A percentile compares a stretch with the other conserved stretches of the same genome.
phyloP scores from a whole-genome alignment of 352 stramenopile species.

The Stephanocyclus meneghinianus region DNA sequence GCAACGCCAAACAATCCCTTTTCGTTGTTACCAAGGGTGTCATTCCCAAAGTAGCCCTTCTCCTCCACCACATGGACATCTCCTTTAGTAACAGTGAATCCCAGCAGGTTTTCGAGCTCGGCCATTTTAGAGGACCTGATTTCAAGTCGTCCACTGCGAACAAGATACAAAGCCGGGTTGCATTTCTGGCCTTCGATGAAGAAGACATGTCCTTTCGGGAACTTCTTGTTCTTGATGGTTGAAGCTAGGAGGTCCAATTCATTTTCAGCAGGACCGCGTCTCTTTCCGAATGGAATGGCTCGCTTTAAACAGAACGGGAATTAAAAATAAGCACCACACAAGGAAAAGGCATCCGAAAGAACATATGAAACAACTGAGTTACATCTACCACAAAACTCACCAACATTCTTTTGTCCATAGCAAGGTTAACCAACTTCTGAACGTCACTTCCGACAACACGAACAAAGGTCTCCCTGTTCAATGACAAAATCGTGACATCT shows the following conservation, averaged over 20 bases:
- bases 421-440: background rate
- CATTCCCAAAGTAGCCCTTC: constrained; percentile 52
- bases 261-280: constrained; percentile 40
- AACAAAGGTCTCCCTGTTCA: constrained; percentile 51
- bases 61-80: constrained; percentile 28
- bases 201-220: constrained; percentile 49
- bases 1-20: constrained; percentile 40
- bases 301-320: constrained; percentile 3
- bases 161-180: constrained; percentile 42
- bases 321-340: background rate
- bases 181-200: constrained; percentile 39
- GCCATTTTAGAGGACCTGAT: constrained; percentile 28
- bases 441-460: constrained; percentile 51
- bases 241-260: constrained; percentile 48
- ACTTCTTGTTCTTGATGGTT: constrained; percentile 40
- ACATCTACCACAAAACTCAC: constrained; percentile 25
- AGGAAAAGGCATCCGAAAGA: background rate
- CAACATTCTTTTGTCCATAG: constrained; percentile 44
- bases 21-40: constrained; percentile 55
- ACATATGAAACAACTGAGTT: background rate
- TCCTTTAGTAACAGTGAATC: constrained; percentile 30
- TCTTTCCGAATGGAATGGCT: constrained; percentile 51
- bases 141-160: constrained; percentile 42
- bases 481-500: constrained; percentile 40
- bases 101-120: constrained; percentile 34